Evolutionary conservation across 2,329 filamentous ascomycete species (phyloP).

Genomic region (Daldinia eschscholtzii): DNA sequence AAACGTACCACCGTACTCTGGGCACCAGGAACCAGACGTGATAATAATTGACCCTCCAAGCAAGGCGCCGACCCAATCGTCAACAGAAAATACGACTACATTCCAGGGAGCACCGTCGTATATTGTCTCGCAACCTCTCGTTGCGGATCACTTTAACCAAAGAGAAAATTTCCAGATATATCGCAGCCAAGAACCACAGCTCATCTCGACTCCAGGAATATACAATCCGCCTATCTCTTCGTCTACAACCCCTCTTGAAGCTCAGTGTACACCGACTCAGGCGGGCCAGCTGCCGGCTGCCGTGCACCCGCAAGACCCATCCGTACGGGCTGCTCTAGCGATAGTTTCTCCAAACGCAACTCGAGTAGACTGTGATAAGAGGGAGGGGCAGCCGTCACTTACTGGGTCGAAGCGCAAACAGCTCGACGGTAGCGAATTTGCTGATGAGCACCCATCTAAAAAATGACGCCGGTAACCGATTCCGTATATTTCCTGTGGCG

Average conservation of each 20-base stretch:
- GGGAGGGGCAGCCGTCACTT: background rate
- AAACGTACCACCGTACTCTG: background rate
- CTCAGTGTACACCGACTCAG: background rate
- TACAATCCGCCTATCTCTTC: background rate
- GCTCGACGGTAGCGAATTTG: background rate
- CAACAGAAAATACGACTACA: background rate
- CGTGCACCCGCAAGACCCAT: background rate
- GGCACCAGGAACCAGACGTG: background rate
- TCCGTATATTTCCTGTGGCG: background rate
- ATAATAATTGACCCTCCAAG: background rate
- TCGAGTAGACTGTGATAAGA: background rate
- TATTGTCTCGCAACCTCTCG: background rate
- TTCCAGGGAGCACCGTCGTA: background rate
- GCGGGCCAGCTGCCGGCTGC: background rate
- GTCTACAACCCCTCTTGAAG: background rate
- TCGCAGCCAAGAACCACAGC: background rate
- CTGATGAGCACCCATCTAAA: background rate
- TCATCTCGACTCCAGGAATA: background rate
- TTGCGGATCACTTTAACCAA: background rate
- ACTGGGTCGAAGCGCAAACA: constrained; percentile 20
- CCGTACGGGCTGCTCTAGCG: background rate
- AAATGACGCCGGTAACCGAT: background rate
- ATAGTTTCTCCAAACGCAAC: background rate
- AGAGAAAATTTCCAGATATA: background rate
- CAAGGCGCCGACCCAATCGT: background rate